A percentile compares a stretch with the other conserved stretches of the same genome.
Conservation (phyloP, 805 yeast genomes). For the Barnettozyma wickerhamii region DNA sequence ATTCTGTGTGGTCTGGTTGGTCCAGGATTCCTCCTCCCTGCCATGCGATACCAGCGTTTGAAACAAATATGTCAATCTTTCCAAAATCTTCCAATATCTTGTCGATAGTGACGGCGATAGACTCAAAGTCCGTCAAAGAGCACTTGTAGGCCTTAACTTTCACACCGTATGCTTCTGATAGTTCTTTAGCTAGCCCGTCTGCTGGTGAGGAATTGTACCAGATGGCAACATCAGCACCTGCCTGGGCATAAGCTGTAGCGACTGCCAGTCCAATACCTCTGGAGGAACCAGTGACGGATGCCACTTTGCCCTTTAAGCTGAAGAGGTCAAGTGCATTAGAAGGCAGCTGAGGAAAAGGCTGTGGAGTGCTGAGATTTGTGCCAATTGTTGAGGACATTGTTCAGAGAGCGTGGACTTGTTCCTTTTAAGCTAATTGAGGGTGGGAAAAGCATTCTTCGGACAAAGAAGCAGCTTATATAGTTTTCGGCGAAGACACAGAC, state of each 20-base stretch:
- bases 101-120: constrained; percentile 27
- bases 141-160: constrained; percentile 52
- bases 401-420: neutral
- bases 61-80: constrained; percentile 76
- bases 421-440: neutral
- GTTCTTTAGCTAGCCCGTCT: constrained; percentile 42
- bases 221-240: constrained; percentile 78
- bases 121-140: constrained; percentile 28
- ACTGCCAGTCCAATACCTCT: constrained; percentile 81
- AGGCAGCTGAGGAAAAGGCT: constrained; percentile 46
- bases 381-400: constrained; percentile 19
- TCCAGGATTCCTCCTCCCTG: constrained; percentile 55
- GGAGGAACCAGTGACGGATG: constrained; percentile 80
- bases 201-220: constrained; percentile 28
- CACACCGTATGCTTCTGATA: constrained; percentile 58
- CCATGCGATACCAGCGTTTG: constrained; percentile 92
- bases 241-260: constrained; percentile 82
- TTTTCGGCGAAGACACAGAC: neutral
- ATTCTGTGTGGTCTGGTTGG: constrained; percentile 42
- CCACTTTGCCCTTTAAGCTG: constrained; percentile 79
- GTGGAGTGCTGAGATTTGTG: constrained; percentile 35
- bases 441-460: neutral
- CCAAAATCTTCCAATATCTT: constrained; percentile 59
- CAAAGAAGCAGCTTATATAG: constrained; percentile 1
- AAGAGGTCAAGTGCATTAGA: constrained; percentile 60